These are phyloP conservation scores for Botrytis medusae DNA, from an alignment of 2,329 filamentous ascomycete genomes.

Conservation along the genomic window DNA sequence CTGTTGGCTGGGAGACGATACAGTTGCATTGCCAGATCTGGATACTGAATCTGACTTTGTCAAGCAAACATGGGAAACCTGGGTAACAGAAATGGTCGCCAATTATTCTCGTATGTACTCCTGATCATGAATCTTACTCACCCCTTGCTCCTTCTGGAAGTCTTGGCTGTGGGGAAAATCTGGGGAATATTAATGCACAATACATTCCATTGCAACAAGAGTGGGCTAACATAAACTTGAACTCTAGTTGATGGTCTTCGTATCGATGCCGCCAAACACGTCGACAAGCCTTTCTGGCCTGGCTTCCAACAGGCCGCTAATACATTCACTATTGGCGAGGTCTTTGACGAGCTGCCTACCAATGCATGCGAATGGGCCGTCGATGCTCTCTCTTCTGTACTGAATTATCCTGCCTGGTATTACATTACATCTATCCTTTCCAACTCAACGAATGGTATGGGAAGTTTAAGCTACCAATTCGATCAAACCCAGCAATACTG, in stretches of 20 bases:
- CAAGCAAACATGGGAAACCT: conserved; percentile 23
- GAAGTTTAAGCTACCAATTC: conserved; percentile 35
- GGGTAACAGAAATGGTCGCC: conserved; percentile 26
- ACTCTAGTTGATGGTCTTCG: conserved; percentile 47
- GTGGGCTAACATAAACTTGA: not conserved
- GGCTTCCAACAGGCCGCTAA: conserved; percentile 53
- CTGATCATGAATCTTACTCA: conserved; percentile 42
- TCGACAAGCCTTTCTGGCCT: conserved; percentile 54
- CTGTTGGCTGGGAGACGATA: conserved; percentile 38
- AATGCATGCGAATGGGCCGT: conserved; percentile 41
- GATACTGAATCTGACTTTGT: conserved; percentile 38
- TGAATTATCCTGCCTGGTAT: conserved; percentile 34
- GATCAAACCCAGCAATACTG: conserved; percentile 39
- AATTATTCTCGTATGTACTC: conserved; percentile 29
- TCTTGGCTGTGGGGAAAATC: conserved; percentile 15
- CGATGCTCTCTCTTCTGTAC: conserved; percentile 22
- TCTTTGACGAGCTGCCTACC: conserved; percentile 52
- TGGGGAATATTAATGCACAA: conserved; percentile 43
- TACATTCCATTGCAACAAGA: conserved; percentile 42
- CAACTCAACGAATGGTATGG: conserved; percentile 36
- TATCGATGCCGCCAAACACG: conserved; percentile 50
- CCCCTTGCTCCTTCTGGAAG: conserved; percentile 46
- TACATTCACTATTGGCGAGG: conserved; percentile 60
- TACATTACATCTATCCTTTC: conserved; percentile 45
- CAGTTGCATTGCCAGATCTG: conserved; percentile 47